Percentiles rank a stretch among this genome's conserved stretches.
Evolutionary conservation across 1,284 basidiomycete genomes (phyloP).

Genomic region (Singerocomus inundabilis): DNA sequence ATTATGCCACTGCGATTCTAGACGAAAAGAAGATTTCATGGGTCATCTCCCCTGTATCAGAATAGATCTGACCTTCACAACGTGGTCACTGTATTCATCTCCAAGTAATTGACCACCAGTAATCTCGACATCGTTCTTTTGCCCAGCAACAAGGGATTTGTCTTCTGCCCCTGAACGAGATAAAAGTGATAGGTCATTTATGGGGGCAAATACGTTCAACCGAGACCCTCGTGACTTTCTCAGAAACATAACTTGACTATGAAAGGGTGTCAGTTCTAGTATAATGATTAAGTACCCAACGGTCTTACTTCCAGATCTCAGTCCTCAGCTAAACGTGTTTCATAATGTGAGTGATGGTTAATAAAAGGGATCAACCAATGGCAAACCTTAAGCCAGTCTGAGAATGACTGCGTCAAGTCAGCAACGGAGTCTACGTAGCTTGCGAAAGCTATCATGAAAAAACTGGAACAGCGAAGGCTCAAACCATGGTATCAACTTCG

Average conservation of each 20-base stretch:
- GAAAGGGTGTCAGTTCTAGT: neutral
- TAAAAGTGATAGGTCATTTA: slow-evolving; percentile 80
- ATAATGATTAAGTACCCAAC: neutral
- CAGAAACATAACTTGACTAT: slow-evolving; percentile 82
- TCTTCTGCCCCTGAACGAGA: slow-evolving; percentile 63
- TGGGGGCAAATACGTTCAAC: slow-evolving; percentile 84
- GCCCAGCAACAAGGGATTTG: slow-evolving; percentile 57
- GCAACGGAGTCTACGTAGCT: slow-evolving; percentile 81
- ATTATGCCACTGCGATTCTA: slow-evolving; percentile 93
- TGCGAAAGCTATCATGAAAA: slow-evolving; percentile 94
- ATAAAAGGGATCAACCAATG: neutral
- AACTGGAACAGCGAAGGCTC: slow-evolving; percentile 45
- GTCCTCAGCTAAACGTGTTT: slow-evolving; percentile 57
- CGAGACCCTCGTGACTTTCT: slow-evolving; percentile 76
- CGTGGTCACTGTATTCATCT: slow-evolving; percentile 92
- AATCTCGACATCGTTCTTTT: slow-evolving; percentile 74
- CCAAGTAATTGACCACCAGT: slow-evolving; percentile 85
- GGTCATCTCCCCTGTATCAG: neutral
- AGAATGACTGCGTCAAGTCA: slow-evolving; percentile 74
- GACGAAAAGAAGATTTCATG: neutral
- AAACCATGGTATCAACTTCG: slow-evolving; percentile 1
- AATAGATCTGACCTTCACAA: slow-evolving; percentile 65
- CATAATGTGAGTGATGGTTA: neutral
- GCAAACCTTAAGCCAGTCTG: slow-evolving; percentile 80
- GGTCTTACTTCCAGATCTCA: slow-evolving; percentile 90